Conservation (phyloP, 495 filamentous ascomycete species). For the Daldinia bambusicola region DNA sequence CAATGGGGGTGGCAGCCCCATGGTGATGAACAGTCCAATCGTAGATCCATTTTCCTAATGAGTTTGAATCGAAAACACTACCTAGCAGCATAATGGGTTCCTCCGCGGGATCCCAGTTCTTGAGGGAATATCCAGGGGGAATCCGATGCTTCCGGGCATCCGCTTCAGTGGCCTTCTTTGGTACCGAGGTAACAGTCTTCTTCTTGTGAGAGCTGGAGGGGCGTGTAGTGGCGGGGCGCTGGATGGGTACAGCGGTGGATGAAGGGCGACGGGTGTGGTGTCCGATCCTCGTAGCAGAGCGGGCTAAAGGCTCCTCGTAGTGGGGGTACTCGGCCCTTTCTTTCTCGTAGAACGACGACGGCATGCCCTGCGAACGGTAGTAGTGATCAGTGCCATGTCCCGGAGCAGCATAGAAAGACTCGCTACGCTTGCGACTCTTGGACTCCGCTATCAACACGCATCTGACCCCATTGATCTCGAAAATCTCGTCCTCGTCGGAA, state of each 20-base stretch:
- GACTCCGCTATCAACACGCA: conserved; percentile 59
- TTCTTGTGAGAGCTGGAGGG: conserved; percentile 49
- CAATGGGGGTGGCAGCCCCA: conserved; percentile 84
- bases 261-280: conserved; percentile 59
- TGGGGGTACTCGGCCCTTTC: conserved; percentile 53
- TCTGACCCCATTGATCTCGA: conserved; percentile 61
- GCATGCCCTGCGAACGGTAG: conserved; percentile 63
- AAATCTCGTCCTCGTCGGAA: conserved; percentile 69
- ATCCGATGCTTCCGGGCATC: conserved; percentile 85
- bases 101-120: conserved; percentile 98
- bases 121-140: conserved; percentile 90
- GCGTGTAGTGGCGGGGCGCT: conserved; percentile 55
- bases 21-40: conserved; percentile 98
- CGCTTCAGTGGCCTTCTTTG: conserved; percentile 77
- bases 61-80: conserved; percentile 97
- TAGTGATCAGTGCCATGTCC: conserved; percentile 67
- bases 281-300: conserved; percentile 56
- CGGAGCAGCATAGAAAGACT: conserved; percentile 52
- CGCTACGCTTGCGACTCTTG: conserved; percentile 52
- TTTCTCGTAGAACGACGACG: conserved; percentile 50
- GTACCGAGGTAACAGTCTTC: conserved; percentile 39
- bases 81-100: conserved; percentile 91
- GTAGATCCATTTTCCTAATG: conserved; percentile 98
- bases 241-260: conserved; percentile 53
- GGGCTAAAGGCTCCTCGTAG: conserved; percentile 52